Percentiles rank a stretch among this genome's conserved stretches.
phyloP scores from a whole-genome alignment of 2,329 filamentous ascomycete genomes.

The Microcyclosporella mali region DNA sequence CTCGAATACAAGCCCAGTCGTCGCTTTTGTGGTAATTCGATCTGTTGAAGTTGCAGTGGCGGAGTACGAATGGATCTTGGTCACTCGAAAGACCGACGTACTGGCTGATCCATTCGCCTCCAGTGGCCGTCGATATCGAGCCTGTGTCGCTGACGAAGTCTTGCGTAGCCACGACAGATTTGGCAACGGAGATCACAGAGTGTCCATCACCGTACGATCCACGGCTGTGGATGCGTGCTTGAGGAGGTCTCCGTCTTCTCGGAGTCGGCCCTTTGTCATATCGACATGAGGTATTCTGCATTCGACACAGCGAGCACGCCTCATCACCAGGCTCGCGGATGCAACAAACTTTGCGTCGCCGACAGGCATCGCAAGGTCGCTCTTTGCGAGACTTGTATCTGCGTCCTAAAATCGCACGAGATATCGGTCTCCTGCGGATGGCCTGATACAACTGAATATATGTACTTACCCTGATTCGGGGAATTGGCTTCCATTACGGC shows the following conservation, averaged over 20 bases:
- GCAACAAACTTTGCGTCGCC: conserved; percentile 21
- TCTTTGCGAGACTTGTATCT: conserved; percentile 22
- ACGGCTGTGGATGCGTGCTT: too few relatives aligned
- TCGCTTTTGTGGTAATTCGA: conserved; percentile 18
- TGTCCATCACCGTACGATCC: background rate
- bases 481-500: conserved; percentile 1
- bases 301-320: conserved; percentile 17
- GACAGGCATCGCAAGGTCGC: conserved; percentile 20
- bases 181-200: background rate
- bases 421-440: too few relatives aligned
- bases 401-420: conserved; percentile 6
- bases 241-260: conserved; percentile 11
- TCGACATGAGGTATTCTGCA: conserved; percentile 16
- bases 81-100: conserved; percentile 18
- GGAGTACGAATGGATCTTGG: conserved; percentile 18
- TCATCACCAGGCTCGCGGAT: conserved; percentile 20
- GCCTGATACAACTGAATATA: too few relatives aligned
- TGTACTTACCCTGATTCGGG: conserved; percentile 2
- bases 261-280: conserved; percentile 21
- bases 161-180: background rate
- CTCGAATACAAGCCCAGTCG: conserved; percentile 17
- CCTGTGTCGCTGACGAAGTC: background rate
- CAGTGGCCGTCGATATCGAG: background rate
- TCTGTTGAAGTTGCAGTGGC: conserved; percentile 18
- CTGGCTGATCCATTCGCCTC: conserved; percentile 18